Evolutionary conservation across 768 basidiomycete species (phyloP), one percentile per base, ranked within the genome.

Genomic region (Hysterangium stoloniferum): DNA sequence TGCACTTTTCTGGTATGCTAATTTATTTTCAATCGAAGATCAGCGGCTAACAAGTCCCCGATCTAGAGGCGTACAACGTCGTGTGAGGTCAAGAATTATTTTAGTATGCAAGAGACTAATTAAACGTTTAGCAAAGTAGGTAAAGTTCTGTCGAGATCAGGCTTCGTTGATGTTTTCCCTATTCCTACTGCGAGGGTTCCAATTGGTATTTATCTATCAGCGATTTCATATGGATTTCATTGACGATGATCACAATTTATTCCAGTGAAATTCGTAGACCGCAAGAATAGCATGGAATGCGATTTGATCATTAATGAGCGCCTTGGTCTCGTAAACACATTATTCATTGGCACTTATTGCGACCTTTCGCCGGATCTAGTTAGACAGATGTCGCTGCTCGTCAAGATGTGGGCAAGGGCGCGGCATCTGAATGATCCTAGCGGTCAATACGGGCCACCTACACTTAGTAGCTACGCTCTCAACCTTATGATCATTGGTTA

Each of bases 271-370:
- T 76, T 76, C 54, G 57, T 41, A n/a, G 76, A 80, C 54, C 66
- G 62, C 1, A n/a, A 7, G 2, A 73, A 71, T 0, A 59, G 61
- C 13, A 52, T 78, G 19, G 49, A 68, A 1, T 72, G 76, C 52
- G 82, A 83, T 54, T 63, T 85, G 56, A 81, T 80, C 57, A 68
- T 80, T 51, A 86, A 86, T 58, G 73, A 80, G 25, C 76, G 73
- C 5, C 67, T 84, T 1, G 83, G 82, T 1, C 48, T 72, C 2
- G 52, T 66, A 31, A 80, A 78, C 54, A 77, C 80, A 0, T 52
- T 63, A 4, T 62, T 86, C 46, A 63, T 85, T 51, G 65, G 63
- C 37, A 61, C 62, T 9, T 86, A 85, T 62, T 77, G 74, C 51
- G 59, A 70, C 28, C 56, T 74, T 0, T 64, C 62, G 3, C 76